Conservation (phyloP, 2,329 filamentous ascomycete genomes). For the Epichloe gansuensis region DNA sequence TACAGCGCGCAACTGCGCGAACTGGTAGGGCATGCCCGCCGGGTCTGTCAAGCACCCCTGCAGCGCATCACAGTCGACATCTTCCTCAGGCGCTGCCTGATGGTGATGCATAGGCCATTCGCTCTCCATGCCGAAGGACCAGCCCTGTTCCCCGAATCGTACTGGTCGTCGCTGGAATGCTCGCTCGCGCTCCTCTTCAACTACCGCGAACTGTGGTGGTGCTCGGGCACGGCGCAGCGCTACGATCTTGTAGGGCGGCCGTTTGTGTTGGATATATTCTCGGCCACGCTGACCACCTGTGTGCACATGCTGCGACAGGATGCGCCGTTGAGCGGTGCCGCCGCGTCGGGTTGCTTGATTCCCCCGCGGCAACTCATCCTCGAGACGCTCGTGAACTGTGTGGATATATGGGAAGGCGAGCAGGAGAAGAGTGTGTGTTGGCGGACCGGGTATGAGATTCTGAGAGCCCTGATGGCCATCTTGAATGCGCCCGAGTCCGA, state of each 20-base stretch:
- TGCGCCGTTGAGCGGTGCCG: conserved; percentile 18
- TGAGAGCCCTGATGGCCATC: conserved; percentile 9
- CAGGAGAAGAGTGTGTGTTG: conserved; percentile 23
- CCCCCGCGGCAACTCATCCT: conserved; percentile 23
- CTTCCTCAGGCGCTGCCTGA: conserved; percentile 21
- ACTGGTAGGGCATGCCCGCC: conserved; percentile 19
- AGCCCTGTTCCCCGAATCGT: conserved; percentile 20
- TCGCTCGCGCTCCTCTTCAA: conserved; percentile 22
- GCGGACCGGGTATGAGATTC: conserved; percentile 20
- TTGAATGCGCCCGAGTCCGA: not conserved
- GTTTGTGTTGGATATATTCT: conserved; percentile 24
- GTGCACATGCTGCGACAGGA: conserved; percentile 23
- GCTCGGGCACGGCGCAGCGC: conserved; percentile 13
- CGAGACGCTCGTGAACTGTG: conserved; percentile 20
- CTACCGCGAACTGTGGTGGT: conserved; percentile 22
- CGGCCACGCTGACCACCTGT: conserved; percentile 20
- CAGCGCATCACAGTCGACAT: conserved; percentile 23
- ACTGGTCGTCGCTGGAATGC: conserved; percentile 25
- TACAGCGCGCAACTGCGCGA: conserved; percentile 21
- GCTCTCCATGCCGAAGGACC: conserved; percentile 21
- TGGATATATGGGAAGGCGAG: conserved; percentile 23
- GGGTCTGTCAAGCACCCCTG: conserved; percentile 16
- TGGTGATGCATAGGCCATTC: conserved; percentile 24
- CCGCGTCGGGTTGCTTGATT: conserved; percentile 16
- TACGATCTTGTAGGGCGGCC: conserved; percentile 20